Conservation (phyloP, 2,329 filamentous ascomycete genomes). For the Penicillium nordicum region DNA sequence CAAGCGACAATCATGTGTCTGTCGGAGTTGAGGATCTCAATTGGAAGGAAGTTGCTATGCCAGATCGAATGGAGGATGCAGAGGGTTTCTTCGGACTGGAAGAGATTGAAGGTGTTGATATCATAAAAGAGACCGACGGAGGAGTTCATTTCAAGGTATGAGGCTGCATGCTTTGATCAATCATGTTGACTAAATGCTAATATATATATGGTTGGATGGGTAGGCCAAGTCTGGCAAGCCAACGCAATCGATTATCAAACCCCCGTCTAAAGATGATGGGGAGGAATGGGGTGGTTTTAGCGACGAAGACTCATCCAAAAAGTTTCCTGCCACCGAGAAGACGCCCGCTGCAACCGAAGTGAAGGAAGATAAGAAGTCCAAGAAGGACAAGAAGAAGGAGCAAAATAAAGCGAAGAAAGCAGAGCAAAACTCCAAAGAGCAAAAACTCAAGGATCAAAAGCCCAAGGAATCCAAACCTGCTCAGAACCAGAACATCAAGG, state of each 20-base stretch:
- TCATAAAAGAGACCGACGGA: conserved; percentile 64
- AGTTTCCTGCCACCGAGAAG: conserved; percentile 9
- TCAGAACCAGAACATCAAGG: conserved; percentile 32
- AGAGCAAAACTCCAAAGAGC: conserved; percentile 19
- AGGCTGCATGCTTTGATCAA: not conserved
- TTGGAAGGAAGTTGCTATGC: conserved; percentile 64
- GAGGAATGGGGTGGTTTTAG: conserved; percentile 66
- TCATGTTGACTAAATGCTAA: not conserved
- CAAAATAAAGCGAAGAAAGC: conserved; percentile 26
- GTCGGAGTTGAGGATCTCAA: conserved; percentile 51
- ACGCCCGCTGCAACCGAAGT: conserved; percentile 11
- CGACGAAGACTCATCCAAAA: conserved; percentile 44
- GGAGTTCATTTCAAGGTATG: conserved; percentile 44
- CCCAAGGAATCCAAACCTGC: conserved; percentile 30
- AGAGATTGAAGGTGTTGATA: conserved; percentile 84
- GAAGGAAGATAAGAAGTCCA: conserved; percentile 23
- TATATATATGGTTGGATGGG: conserved; percentile 3
- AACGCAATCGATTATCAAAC: conserved; percentile 32
- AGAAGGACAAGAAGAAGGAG: conserved; percentile 14
- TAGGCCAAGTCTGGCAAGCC: conserved; percentile 36
- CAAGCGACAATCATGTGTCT: conserved; percentile 25
- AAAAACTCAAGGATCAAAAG: conserved; percentile 16
- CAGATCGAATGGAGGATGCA: conserved; percentile 79
- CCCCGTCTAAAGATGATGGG: conserved; percentile 30
- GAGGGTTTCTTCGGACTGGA: conserved; percentile 91